A percentile compares a stretch with the other conserved stretches of the same genome.
Evolutionary conservation across 495 filamentous ascomycete genomes (phyloP).

Genomic region (Thermothielavioides terrestris): DNA sequence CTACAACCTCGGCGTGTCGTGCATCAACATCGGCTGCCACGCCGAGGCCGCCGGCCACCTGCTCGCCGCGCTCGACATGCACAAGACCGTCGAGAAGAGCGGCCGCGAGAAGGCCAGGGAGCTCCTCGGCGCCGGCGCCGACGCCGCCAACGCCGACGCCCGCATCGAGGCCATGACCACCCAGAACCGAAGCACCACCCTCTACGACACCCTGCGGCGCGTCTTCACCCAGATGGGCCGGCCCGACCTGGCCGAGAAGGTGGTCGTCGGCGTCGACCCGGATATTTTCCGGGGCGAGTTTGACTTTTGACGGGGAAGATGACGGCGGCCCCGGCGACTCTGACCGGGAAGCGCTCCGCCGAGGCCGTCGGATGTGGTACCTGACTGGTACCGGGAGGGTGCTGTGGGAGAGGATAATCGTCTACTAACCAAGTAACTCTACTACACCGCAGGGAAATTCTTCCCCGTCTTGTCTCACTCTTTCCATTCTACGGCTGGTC

Average conservation of each 20-base stretch:
- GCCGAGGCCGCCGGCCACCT: conserved; percentile 89
- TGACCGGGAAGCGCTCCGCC: too few relatives aligned
- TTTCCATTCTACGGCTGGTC: too few relatives aligned
- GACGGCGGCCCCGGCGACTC: too few relatives aligned
- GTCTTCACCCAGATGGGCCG: conserved; percentile 93
- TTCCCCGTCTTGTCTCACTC: not conserved
- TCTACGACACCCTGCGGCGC: conserved; percentile 84
- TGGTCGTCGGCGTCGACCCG: conserved; percentile 81
- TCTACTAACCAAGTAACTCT: not conserved
- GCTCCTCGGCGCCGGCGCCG: conserved; percentile 57
- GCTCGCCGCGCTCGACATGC: conserved; percentile 91
- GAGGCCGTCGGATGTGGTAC: conserved; percentile 16
- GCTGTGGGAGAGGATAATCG: conserved; percentile 13
- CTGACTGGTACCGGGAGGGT: conserved; percentile 6
- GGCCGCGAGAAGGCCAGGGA: conserved; percentile 74
- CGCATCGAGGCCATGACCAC: conserved; percentile 71
- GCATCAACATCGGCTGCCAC: conserved; percentile 95
- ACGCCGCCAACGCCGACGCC: conserved; percentile 39
- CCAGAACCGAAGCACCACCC: conserved; percentile 92
- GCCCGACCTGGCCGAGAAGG: conserved; percentile 76
- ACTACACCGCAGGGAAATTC: too few relatives aligned
- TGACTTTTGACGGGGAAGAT: conserved; percentile 41
- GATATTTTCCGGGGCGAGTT: conserved; percentile 67
- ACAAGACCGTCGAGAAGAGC: conserved; percentile 83
- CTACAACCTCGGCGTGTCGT: conserved; percentile 93